phyloP scores from a whole-genome alignment of 2,329 filamentous ascomycete species.

The Calonectria crousiana region DNA sequence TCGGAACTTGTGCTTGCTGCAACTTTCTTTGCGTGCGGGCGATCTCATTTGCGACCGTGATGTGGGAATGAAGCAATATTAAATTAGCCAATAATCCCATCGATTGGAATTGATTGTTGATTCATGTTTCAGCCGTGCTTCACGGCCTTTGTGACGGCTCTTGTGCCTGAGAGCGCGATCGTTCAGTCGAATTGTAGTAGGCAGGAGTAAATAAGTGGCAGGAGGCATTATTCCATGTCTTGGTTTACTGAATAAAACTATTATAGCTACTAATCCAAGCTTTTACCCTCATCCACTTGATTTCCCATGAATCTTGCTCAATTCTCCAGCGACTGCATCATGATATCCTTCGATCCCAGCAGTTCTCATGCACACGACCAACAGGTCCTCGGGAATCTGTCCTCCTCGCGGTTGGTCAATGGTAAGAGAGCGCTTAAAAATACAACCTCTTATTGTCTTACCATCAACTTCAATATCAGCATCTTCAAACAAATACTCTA shows the following conservation, averaged over 20 bases:
- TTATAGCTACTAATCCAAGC: fast-evolving
- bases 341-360: constrained; percentile 13
- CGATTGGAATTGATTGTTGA: background rate
- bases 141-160: too few relatives aligned
- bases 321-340: constrained; percentile 8
- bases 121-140: background rate
- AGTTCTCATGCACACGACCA: constrained; percentile 7
- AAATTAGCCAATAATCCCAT: background rate
- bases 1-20: background rate
- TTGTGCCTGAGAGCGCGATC: background rate
- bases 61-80: background rate
- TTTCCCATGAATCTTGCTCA: background rate
- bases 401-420: constrained; percentile 2
- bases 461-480: background rate
- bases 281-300: background rate
- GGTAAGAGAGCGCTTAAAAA: constrained; percentile 6
- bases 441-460: background rate
- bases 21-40: background rate
- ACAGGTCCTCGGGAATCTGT: background rate
- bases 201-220: background rate
- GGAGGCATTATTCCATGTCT: background rate
- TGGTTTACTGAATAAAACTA: fast-evolving
- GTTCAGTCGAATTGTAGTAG: background rate
- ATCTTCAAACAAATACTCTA: constrained; percentile 12
- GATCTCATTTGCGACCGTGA: background rate